Percentiles rank a stretch among this genome's conserved stretches.
These are phyloP conservation scores for Pichiaceae sp. DNA, from an alignment of 1,139 yeast species.

Conservation along the genomic window DNA sequence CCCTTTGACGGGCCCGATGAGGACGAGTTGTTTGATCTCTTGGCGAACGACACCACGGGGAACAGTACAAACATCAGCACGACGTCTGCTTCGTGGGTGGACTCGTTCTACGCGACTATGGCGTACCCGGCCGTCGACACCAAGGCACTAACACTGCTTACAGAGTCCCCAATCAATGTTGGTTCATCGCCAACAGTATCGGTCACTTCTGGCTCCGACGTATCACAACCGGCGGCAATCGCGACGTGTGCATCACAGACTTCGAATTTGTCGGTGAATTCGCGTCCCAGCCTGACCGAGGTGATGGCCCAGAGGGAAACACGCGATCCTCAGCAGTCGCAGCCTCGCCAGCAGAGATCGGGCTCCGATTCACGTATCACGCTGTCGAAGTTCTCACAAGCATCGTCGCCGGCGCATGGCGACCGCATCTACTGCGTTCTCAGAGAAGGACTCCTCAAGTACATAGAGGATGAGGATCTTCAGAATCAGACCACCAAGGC, in stretches of 20 bases:
- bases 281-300: background rate
- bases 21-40: background rate
- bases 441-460: slow-evolving; percentile 16
- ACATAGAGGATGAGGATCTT: too few relatives aligned
- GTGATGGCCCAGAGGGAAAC: background rate
- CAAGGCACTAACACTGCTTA: slow-evolving; percentile 8
- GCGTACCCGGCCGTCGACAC: slow-evolving; percentile 6
- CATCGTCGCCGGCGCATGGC: background rate
- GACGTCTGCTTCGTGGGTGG: slow-evolving; percentile 11
- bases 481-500: background rate
- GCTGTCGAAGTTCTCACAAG: background rate
- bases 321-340: background rate
- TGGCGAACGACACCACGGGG: background rate
- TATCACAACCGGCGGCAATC: background rate
- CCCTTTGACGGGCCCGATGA: background rate
- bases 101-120: slow-evolving; percentile 9
- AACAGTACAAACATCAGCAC: background rate
- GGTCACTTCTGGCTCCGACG: slow-evolving; percentile 1
- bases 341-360: background rate
- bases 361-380: background rate
- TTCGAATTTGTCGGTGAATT: background rate
- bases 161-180: slow-evolving; percentile 6
- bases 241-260: background rate
- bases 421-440: slow-evolving; percentile 4
- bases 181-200: slow-evolving; percentile 6